Evolutionary conservation across 1,284 basidiomycete species (phyloP).

Genomic region (Volvariella surrecta): DNA sequence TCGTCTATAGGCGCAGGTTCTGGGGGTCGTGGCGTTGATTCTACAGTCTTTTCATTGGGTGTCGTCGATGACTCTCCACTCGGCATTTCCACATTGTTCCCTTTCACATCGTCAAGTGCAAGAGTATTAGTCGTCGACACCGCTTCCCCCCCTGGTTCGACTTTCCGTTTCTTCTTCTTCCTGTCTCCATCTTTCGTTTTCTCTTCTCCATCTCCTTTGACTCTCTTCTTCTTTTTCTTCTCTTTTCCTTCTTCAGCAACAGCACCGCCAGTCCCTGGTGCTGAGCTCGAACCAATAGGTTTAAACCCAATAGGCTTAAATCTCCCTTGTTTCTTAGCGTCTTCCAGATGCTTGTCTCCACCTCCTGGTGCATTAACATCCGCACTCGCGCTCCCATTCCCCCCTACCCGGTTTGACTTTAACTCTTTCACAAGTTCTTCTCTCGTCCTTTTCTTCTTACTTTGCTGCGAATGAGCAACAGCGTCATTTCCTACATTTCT

Average conservation of each 20-base stretch:
- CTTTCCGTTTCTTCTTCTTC: slow-evolving; percentile 40
- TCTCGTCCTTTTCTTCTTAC: slow-evolving; percentile 56
- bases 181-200: slow-evolving; percentile 22
- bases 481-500: too few relatives aligned
- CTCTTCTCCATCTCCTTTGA: slow-evolving; percentile 28
- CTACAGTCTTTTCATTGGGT: slow-evolving; percentile 9
- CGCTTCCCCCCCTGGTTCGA: slow-evolving; percentile 17
- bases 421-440: slow-evolving; percentile 68
- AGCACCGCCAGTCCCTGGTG: slow-evolving; percentile 5
- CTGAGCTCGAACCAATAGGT: slow-evolving; percentile 32
- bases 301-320: slow-evolving; percentile 78
- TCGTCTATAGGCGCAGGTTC: slow-evolving; percentile 34
- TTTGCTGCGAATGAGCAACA: too few relatives aligned
- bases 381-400: slow-evolving; percentile 12
- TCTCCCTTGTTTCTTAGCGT: slow-evolving; percentile 54
- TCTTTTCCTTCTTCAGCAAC: slow-evolving; percentile 44
- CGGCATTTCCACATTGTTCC: not conserved
- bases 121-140: slow-evolving; percentile 4
- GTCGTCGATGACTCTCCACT: slow-evolving; percentile 11
- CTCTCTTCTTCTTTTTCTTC: slow-evolving; percentile 51
- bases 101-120: slow-evolving; percentile 2
- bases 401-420: slow-evolving; percentile 45
- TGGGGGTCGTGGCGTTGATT: slow-evolving; percentile 11
- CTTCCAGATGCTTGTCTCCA: slow-evolving; percentile 29
- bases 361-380: too few relatives aligned